Percentiles rank a stretch among this genome's conserved stretches.
Evolutionary conservation across 805 yeast genomes (phyloP).

Genomic region (Metschnikowia lochheadii): DNA sequence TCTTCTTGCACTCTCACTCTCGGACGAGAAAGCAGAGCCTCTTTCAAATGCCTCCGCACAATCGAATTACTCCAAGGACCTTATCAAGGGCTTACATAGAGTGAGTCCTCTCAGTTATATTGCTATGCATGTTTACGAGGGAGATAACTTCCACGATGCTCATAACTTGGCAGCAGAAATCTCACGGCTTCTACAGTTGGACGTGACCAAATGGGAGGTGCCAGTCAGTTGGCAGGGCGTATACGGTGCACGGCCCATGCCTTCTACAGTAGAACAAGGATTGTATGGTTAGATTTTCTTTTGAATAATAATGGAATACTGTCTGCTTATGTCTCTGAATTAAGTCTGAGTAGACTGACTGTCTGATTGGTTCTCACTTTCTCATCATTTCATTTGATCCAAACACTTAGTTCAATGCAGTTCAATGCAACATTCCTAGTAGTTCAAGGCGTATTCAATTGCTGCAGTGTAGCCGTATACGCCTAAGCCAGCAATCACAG

Average conservation of each 20-base stretch:
- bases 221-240: conserved; percentile 86
- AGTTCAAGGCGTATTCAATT: conserved; percentile 38
- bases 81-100: conserved; percentile 11
- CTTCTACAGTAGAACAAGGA: conserved; percentile 72
- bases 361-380: not conserved
- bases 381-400: not conserved
- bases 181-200: conserved; percentile 22
- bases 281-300: conserved; percentile 47
- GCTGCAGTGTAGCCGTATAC: conserved; percentile 41
- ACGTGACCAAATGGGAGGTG: conserved; percentile 33
- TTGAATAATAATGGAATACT: not conserved
- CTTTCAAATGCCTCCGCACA: conserved; percentile 8
- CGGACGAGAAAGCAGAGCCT: conserved; percentile 8
- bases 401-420: too few species aligned
- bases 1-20: conserved; percentile 25
- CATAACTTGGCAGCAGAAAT: conserved; percentile 42
- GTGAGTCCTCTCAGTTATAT: conserved; percentile 32
- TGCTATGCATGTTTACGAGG: conserved; percentile 76
- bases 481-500: conserved; percentile 41
- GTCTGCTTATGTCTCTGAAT: not conserved
- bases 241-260: conserved; percentile 70
- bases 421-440: conserved; percentile 14
- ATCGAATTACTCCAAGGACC: conserved; percentile 12
- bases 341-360: not conserved
- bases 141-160: conserved; percentile 82